phyloP scores from a whole-genome alignment of 1,139 yeast genomes.

The Trichomonascaceae sp. region DNA sequence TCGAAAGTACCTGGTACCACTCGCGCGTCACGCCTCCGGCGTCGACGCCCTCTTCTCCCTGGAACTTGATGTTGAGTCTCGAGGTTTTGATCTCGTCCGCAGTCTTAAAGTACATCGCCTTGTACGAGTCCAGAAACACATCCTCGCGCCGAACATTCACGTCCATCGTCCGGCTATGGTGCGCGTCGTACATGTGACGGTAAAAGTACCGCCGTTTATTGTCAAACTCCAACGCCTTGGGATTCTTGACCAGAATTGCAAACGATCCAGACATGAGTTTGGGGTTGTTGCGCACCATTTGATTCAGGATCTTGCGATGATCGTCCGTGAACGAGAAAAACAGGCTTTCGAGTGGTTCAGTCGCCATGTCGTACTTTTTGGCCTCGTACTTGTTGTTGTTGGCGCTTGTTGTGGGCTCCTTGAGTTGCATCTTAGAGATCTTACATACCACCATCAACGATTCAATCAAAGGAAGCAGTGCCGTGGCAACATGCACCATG shows the following conservation, averaged over 20 bases:
- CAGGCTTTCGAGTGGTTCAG: conserved; percentile 64
- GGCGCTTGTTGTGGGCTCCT: conserved; percentile 22
- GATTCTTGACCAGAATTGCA: conserved; percentile 77
- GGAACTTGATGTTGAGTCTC: conserved; percentile 66
- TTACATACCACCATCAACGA: conserved; percentile 92
- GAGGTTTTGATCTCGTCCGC: conserved; percentile 64
- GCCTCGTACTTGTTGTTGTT: conserved; percentile 51
- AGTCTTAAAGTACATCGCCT: conserved; percentile 69
- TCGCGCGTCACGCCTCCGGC: conserved; percentile 98
- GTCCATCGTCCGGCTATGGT: conserved; percentile 34
- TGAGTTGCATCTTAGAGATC: conserved; percentile 47
- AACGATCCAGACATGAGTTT: conserved; percentile 95
- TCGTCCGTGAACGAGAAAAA: conserved; percentile 84
- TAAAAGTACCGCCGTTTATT: conserved; percentile 82
- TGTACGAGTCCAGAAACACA: conserved; percentile 83
- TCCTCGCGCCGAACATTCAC: conserved; percentile 76
- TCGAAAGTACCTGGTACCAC: conserved; percentile 89
- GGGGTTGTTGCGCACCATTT: conserved; percentile 85
- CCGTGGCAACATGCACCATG: conserved; percentile 63
- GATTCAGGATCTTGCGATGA: conserved; percentile 79
- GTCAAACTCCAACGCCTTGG: conserved; percentile 86
- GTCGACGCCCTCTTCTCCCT: conserved; percentile 93
- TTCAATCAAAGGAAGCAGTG: conserved; percentile 76
- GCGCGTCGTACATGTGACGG: conserved; percentile 35
- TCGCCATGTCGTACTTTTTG: conserved; percentile 49